These are phyloP conservation scores for Coemansia sp. DNA, from an alignment of 192 early-diverging fungal genomes.

Conservation along the genomic window DNA sequence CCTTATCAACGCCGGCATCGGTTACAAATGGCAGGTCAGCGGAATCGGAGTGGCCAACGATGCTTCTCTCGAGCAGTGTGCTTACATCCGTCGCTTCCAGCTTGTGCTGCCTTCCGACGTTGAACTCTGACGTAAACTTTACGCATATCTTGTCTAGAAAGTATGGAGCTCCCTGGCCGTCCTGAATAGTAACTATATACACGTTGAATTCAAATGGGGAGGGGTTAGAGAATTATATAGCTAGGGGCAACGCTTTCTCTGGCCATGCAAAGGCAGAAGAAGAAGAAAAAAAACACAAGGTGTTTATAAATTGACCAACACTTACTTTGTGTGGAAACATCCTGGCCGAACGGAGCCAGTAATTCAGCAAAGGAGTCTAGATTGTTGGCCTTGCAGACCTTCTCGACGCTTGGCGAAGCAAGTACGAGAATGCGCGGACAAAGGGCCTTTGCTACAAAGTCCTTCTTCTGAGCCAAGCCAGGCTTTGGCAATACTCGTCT, in stretches of 20 bases:
- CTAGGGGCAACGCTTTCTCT: background rate
- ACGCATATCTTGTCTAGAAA: conserved; percentile 53
- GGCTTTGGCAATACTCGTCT: conserved; percentile 51
- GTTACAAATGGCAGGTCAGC: conserved; percentile 23
- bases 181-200: conserved; percentile 52
- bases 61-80: conserved; percentile 19
- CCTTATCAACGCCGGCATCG: conserved; percentile 7
- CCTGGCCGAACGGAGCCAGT: conserved; percentile 52
- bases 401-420: conserved; percentile 26
- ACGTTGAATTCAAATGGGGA: background rate
- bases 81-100: conserved; percentile 28
- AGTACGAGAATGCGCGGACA: conserved; percentile 54
- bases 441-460: conserved; percentile 52
- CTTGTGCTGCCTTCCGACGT: conserved; percentile 18
- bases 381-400: conserved; percentile 36
- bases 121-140: conserved; percentile 44
- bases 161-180: conserved; percentile 54
- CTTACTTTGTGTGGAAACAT: conserved; percentile 55
- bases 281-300: too few relatives aligned
- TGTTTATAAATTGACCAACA: background rate
- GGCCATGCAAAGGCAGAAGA: background rate
- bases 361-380: conserved; percentile 48
- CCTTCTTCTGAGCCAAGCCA: conserved; percentile 45
- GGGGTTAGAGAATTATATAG: background rate
- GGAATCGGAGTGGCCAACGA: conserved; percentile 5